Base-by-base conservation (phyloP, 2,329 filamentous ascomycete genomes). In the Curvularia hawaiiensis region DNA sequence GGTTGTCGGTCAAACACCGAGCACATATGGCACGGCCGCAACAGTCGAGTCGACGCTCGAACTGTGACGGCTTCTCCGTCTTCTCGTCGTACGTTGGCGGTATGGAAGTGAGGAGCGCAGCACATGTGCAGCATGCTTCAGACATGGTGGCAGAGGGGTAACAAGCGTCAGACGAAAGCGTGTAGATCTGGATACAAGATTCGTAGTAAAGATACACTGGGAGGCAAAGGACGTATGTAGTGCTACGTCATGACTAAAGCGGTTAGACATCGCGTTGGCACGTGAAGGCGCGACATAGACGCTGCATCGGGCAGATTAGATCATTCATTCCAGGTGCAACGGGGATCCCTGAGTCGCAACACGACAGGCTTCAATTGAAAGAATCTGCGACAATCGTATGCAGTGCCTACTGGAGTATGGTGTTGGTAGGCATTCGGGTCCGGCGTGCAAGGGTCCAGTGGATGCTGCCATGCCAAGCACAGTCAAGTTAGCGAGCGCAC, bases 1-100 rank as follows among this genome's bases (percentile, higher is more conserved):
- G 79, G 71, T 92, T 92, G 46, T 84, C 88, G 71, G 84, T 78
- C 66, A 91, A 84, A 76, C 90, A 94, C 59, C 80, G 80, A 16
- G 86, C 85, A 76, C 90, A 95, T 68, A 94, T 90, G 39, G 86
- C 79, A 52, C 90, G 84, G 44, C 79, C 80, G 74, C 90, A 94
- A 74, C 91, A 94, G 33, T 83, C 81, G 30, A 92, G 79, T 59
- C 82, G 79, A 50, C 89, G 84, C 69, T 88, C 84, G 47, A 82
- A 79, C 26, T 84, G 80, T 2, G 84, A 77, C 14, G 84, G 82
- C 71, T 89, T 90, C 78, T 89, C 87, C 39, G 79, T 81, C 67
- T 82, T 81, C 57, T 82, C 80, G 63, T 83, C 77, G 66, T 81
- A 81, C 28, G 80, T 78, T 33, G 82, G 79, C 50, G 83, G 80